These are phyloP conservation scores for Flammula alnicola DNA, from an alignment of 1,284 basidiomycete species.

Conservation along the genomic window DNA sequence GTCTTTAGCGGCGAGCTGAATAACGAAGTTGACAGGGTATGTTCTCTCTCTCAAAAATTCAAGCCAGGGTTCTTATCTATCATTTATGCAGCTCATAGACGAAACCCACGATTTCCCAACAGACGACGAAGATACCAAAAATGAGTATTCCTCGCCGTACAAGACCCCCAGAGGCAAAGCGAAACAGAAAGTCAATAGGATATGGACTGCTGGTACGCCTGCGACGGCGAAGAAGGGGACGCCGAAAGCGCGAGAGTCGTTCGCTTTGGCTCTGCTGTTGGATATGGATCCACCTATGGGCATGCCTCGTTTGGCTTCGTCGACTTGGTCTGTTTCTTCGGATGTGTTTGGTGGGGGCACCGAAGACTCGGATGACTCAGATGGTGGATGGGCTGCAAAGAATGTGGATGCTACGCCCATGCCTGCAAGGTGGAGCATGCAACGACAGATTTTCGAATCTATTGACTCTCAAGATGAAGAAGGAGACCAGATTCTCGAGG, in stretches of 20 bases:
- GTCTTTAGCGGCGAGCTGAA: constrained; percentile 22
- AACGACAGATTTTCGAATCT: neutral
- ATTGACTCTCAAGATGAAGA: neutral
- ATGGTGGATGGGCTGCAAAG: neutral
- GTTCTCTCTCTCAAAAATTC: neutral
- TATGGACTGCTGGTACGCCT: constrained; percentile 31
- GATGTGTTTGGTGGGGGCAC: neutral
- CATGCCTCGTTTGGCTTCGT: constrained; percentile 25
- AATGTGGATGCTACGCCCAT: constrained; percentile 16
- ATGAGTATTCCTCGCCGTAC: constrained; percentile 11
- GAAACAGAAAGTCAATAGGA: constrained; percentile 28
- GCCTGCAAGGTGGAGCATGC: constrained; percentile 5
- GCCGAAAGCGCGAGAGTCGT: constrained; percentile 21
- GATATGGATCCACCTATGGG: constrained; percentile 21
- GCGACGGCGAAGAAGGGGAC: constrained; percentile 4
- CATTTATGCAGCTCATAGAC: constrained; percentile 25
- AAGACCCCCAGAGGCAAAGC: constrained; percentile 27
- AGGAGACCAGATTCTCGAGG: neutral
- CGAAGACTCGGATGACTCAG: neutral
- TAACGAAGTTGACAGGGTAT: constrained; percentile 28
- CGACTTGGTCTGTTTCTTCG: constrained; percentile 8
- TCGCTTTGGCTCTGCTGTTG: constrained; percentile 20
- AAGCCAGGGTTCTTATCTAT: neutral
- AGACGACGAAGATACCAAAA: constrained; percentile 26
- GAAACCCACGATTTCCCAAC: constrained; percentile 30